These are phyloP conservation scores for Stephania japonica DNA, from an alignment of 164 flowering plant species.

Conservation along the genomic window DNA sequence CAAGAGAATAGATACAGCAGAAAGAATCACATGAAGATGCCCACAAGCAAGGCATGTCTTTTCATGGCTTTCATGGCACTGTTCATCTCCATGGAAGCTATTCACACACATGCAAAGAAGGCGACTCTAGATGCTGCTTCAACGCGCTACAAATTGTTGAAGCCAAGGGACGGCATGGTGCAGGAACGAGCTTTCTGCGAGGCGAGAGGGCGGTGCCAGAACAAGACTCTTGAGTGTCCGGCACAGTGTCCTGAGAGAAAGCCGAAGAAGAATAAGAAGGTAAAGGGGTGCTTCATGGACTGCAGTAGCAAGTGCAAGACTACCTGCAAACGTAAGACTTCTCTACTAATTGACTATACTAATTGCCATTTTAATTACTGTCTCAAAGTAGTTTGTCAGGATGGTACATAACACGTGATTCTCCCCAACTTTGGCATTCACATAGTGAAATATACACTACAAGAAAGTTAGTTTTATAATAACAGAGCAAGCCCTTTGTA, in stretches of 20 bases:
- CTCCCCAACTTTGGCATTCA: background rate
- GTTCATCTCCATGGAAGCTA: constrained; percentile 12
- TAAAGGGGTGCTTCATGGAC: constrained; percentile 53
- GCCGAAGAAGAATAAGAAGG: constrained; percentile 44
- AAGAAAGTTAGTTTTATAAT: background rate
- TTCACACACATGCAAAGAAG: background rate
- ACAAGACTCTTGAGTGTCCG: constrained; percentile 40
- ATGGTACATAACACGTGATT: background rate
- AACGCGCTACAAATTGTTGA: constrained; percentile 1
- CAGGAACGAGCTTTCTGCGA: constrained; percentile 7
- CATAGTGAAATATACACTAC: background rate
- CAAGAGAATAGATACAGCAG: background rate
- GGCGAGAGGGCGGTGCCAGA: constrained; percentile 20
- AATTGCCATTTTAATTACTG: too few relatives aligned
- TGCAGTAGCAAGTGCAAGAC: constrained; percentile 59
- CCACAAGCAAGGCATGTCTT: constrained; percentile 3
- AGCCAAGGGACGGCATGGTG: background rate
- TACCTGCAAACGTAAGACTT: constrained; percentile 51
- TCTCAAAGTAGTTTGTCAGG: too few relatives aligned
- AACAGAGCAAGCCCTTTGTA: background rate
- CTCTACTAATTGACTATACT: too few relatives aligned
- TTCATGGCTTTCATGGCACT: constrained; percentile 12
- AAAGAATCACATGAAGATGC: constrained; percentile 1
- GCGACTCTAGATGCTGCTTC: background rate
- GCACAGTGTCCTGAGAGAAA: constrained; percentile 42